A percentile compares a stretch with the other conserved stretches of the same genome.
Conservation (phyloP, 2,329 filamentous ascomycete genomes). For the Scytalidium sp. region DNA sequence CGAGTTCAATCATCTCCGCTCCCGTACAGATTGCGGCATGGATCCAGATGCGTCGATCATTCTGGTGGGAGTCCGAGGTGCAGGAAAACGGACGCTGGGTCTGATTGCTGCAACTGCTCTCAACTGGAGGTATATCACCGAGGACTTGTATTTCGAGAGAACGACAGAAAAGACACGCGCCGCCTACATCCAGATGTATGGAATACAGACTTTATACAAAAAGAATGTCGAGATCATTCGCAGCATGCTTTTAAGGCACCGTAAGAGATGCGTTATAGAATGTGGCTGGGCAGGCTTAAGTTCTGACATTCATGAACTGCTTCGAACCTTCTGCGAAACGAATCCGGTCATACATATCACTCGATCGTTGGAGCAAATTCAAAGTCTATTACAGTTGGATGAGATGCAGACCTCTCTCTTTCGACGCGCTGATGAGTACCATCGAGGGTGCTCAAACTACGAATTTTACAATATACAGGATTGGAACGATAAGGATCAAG, state of each 20-base stretch:
- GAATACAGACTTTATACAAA: constrained; percentile 56
- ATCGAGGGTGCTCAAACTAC: constrained; percentile 62
- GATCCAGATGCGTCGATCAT: constrained; percentile 63
- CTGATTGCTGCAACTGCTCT: constrained; percentile 69
- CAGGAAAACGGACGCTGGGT: constrained; percentile 70
- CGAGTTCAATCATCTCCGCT: too few relatives aligned
- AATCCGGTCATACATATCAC: constrained; percentile 68
- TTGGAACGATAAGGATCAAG: constrained; percentile 26
- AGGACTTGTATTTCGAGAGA: constrained; percentile 63
- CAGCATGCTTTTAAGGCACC: constrained; percentile 51
- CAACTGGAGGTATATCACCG: constrained; percentile 62
- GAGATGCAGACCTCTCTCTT: constrained; percentile 56
- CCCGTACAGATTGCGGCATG: not conserved
- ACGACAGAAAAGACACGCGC: constrained; percentile 56
- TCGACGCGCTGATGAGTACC: constrained; percentile 52
- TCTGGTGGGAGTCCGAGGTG: constrained; percentile 66
- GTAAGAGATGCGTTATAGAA: constrained; percentile 60
- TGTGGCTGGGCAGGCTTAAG: constrained; percentile 65
- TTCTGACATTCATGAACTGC: constrained; percentile 53
- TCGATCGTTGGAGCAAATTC: constrained; percentile 60
- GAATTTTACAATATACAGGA: constrained; percentile 76
- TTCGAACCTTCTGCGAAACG: constrained; percentile 56
- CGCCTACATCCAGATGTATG: constrained; percentile 59
- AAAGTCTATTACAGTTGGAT: constrained; percentile 56
- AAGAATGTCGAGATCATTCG: constrained; percentile 59